Conservation (phyloP, 805 yeast genomes). For the Candida orba region DNA sequence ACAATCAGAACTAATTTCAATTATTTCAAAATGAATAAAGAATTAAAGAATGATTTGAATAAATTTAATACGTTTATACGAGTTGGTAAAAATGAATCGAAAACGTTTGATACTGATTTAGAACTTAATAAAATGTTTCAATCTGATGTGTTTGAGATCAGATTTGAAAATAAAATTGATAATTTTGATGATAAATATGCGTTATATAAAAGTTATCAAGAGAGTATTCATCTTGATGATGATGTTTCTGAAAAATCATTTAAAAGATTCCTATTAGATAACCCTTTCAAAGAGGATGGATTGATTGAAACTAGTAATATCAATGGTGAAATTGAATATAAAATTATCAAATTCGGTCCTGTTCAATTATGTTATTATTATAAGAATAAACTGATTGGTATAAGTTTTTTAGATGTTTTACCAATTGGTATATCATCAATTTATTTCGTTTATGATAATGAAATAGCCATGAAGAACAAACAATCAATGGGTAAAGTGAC, state of each 20-base stretch:
- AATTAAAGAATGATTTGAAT: slow-evolving; percentile 58
- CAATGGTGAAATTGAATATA: not conserved
- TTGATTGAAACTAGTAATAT: not conserved
- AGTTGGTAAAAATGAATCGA: slow-evolving; percentile 7
- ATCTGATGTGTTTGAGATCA: slow-evolving; percentile 29
- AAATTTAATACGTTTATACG: slow-evolving; percentile 35
- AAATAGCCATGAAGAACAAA: slow-evolving; percentile 28
- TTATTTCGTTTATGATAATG: slow-evolving; percentile 78
- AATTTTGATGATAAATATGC: slow-evolving; percentile 49
- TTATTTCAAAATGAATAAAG: slow-evolving; percentile 47
- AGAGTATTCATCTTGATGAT: slow-evolving; percentile 53
- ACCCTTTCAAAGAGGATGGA: slow-evolving; percentile 41
- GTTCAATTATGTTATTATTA: slow-evolving; percentile 73
- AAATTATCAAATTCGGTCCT: slow-evolving; percentile 42
- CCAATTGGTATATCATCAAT: slow-evolving; percentile 77
- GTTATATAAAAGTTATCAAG: slow-evolving; percentile 63
- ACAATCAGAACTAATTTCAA: slow-evolving; percentile 60
- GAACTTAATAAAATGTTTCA: slow-evolving; percentile 27
- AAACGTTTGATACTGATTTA: slow-evolving; percentile 24
- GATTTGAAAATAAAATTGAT: slow-evolving; percentile 44
- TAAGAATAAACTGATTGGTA: slow-evolving; percentile 56
- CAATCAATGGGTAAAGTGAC: slow-evolving; percentile 55
- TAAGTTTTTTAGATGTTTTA: slow-evolving; percentile 70
- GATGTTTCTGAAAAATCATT: slow-evolving; percentile 45
- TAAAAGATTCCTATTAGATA: slow-evolving; percentile 57